Conservation (phyloP, 2,329 filamentous ascomycete genomes). For the Cladorrhinum sp. region DNA sequence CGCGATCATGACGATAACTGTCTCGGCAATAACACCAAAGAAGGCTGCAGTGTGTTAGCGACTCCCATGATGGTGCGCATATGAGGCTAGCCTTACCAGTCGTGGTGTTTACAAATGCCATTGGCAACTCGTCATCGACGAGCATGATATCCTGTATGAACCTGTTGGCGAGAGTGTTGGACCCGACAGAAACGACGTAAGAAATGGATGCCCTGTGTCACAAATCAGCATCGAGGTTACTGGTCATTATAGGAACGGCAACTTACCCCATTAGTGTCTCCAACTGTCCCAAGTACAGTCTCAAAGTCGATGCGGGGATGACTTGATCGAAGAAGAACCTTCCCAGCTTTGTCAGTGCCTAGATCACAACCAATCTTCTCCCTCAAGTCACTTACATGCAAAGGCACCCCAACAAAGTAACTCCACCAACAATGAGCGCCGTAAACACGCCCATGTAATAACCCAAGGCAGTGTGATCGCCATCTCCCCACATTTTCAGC, state of each 20-base stretch:
- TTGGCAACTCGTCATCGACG: constrained; percentile 91
- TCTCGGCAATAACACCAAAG: constrained; percentile 12
- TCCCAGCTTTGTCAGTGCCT: neutral
- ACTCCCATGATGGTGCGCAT: neutral
- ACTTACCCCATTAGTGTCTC: constrained; percentile 12
- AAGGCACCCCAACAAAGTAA: constrained; percentile 8
- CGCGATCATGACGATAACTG: constrained; percentile 15
- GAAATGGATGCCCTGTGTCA: constrained; percentile 4
- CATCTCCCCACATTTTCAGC: constrained; percentile 15
- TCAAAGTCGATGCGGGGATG: constrained; percentile 6
- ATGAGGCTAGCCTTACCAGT: neutral
- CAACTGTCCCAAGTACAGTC: constrained; percentile 9
- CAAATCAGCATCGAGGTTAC: no score
- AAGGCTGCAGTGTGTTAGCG: neutral
- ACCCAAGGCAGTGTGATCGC: neutral
- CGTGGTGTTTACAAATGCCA: constrained; percentile 79
- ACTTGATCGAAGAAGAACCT: constrained; percentile 15
- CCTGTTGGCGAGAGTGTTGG: constrained; percentile 13
- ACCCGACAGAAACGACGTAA: constrained; percentile 12
- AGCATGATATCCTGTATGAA: constrained; percentile 62
- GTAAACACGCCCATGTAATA: constrained; percentile 14
- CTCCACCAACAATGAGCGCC: constrained; percentile 11
- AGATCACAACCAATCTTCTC: neutral
- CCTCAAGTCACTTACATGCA: neutral
- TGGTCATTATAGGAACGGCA: no score